Percentiles rank a stretch among this genome's conserved stretches.
Conservation (phyloP, 2,329 filamentous ascomycete genomes). For the Ascochyta viciae-villosae region DNA sequence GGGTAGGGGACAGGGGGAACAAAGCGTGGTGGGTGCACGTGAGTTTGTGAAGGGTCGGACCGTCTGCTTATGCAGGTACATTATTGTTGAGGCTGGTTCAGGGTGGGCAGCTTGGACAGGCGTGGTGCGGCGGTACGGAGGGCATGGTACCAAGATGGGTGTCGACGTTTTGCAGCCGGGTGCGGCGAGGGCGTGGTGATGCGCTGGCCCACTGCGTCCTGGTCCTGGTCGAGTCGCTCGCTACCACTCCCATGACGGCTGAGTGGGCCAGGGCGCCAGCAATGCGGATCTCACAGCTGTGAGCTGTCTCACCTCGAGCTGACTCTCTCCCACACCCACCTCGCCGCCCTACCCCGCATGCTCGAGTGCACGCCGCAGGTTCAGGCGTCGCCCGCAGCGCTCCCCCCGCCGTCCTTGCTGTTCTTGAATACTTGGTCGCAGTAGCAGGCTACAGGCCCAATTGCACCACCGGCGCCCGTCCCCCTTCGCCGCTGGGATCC, state of each 20-base stretch:
- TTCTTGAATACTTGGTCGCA: neutral
- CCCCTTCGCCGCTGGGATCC: slow-evolving; percentile 37
- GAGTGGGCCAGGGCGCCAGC: neutral
- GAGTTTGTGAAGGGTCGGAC: slow-evolving; percentile 6
- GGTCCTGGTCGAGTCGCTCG: slow-evolving; percentile 1
- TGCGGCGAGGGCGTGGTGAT: neutral
- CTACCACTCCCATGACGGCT: slow-evolving; percentile 11
- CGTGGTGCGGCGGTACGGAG: neutral
- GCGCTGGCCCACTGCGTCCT: neutral
- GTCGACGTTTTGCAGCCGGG: neutral
- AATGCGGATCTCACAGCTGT: slow-evolving; percentile 9
- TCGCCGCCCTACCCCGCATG: slow-evolving; percentile 20
- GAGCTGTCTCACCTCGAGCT: slow-evolving; percentile 18
- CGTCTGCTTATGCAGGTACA: slow-evolving; percentile 4
- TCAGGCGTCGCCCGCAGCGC: slow-evolving; percentile 18
- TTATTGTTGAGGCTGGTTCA: neutral
- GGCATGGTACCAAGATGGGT: neutral
- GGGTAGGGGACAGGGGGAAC: neutral
- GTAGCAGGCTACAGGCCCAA: slow-evolving; percentile 9
- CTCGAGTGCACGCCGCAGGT: slow-evolving; percentile 23
- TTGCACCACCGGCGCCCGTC: slow-evolving; percentile 18
- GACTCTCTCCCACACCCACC: slow-evolving; percentile 15
- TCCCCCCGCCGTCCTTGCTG: neutral
- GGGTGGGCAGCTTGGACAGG: neutral
- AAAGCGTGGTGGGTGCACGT: slow-evolving; percentile 4